phyloP scores from a whole-genome alignment of 108 stramenopile species.

The Cyclotella kingstonii region DNA sequence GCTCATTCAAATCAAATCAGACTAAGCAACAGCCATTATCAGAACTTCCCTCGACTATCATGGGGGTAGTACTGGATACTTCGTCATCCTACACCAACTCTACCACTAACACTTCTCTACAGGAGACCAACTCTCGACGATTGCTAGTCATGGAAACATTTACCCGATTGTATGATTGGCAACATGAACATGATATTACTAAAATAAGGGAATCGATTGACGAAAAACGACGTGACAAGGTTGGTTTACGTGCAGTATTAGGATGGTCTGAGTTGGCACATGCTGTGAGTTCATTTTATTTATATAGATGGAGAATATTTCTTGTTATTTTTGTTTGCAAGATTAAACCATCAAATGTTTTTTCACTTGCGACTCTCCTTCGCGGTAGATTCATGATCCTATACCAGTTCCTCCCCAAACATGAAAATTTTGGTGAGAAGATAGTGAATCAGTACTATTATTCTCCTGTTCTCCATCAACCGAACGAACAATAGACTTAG shows the following conservation, averaged over 20 bases:
- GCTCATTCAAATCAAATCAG: not conserved
- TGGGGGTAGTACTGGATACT: slow-evolving; percentile 16
- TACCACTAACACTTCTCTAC: not conserved
- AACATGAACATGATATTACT: slow-evolving; percentile 33
- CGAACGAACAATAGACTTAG: too few relatives aligned
- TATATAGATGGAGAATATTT: not conserved
- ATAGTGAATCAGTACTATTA: too few relatives aligned
- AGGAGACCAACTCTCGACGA: slow-evolving; percentile 8
- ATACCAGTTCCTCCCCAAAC: slow-evolving; percentile 23
- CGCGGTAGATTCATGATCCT: slow-evolving; percentile 16
- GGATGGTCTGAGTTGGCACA: slow-evolving; percentile 34
- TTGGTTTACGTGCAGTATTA: slow-evolving; percentile 29
- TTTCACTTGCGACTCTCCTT: not conserved
- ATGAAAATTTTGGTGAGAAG: slow-evolving; percentile 18
- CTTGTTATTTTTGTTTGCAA: slow-evolving; percentile 8
- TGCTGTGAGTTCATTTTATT: slow-evolving; percentile 11
- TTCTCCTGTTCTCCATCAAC: too few relatives aligned
- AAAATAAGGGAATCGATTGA: slow-evolving; percentile 2
- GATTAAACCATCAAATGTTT: slow-evolving; percentile 12
- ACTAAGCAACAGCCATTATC: not conserved
- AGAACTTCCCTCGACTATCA: slow-evolving; percentile 14
- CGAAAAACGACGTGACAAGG: slow-evolving; percentile 11
- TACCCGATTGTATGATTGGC: slow-evolving; percentile 26
- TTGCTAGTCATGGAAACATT: slow-evolving; percentile 30
- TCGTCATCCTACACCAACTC: not conserved